phyloP scores from a whole-genome alignment of 2,329 filamentous ascomycete genomes.

The Penicillium sp. region DNA sequence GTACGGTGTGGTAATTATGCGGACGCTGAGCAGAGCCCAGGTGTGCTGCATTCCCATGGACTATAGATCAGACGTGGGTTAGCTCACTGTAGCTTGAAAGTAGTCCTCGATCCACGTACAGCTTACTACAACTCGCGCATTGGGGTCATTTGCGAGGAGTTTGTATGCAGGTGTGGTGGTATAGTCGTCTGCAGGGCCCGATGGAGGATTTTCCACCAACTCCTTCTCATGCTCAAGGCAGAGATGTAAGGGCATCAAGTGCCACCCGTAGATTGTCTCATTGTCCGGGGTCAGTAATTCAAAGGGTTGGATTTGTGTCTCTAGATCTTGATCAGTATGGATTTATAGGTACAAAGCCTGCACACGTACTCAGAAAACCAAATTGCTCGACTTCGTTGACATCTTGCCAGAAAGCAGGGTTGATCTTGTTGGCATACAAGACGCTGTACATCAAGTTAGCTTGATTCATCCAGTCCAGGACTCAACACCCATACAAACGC shows the following conservation, averaged over 20 bases:
- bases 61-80: constrained; percentile 19
- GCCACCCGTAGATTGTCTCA: constrained; percentile 84
- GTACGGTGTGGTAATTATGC: constrained; percentile 73
- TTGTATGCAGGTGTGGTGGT: constrained; percentile 52
- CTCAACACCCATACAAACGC: constrained; percentile 64
- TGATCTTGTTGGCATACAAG: constrained; percentile 80
- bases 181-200: constrained; percentile 53
- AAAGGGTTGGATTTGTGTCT: constrained; percentile 87
- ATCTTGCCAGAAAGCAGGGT: constrained; percentile 71
- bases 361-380: constrained; percentile 76
- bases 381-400: constrained; percentile 76
- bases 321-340: constrained; percentile 46
- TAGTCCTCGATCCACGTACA: constrained; percentile 40
- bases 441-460: constrained; percentile 56
- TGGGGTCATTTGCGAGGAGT: constrained; percentile 52
- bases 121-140: constrained; percentile 57
- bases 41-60: constrained; percentile 75
- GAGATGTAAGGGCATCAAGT: constrained; percentile 76
- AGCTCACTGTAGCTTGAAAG: background rate
- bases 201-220: constrained; percentile 57
- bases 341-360: background rate
- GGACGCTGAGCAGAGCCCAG: constrained; percentile 77
- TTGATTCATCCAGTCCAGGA: background rate
- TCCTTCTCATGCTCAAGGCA: constrained; percentile 71
- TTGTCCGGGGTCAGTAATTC: constrained; percentile 72